phyloP scores from a whole-genome alignment of 2,329 filamentous ascomycete species.

The Venturia aucupariae region DNA sequence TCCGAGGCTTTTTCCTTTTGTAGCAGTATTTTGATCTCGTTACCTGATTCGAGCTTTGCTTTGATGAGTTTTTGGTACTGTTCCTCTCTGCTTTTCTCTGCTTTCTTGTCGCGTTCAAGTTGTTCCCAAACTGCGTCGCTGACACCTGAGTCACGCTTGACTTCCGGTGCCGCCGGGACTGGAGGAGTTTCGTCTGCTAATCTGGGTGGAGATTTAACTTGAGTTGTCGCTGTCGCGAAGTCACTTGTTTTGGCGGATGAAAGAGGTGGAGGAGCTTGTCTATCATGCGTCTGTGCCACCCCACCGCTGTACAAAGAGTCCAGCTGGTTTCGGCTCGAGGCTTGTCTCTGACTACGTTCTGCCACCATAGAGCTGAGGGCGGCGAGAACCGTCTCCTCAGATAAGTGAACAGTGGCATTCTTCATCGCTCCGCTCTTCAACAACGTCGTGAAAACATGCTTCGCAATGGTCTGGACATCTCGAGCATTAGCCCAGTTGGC shows the following conservation, averaged over 20 bases:
- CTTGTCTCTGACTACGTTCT: conserved; percentile 23
- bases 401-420: conserved; percentile 12
- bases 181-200: conserved; percentile 10
- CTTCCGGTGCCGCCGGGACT: conserved; percentile 14
- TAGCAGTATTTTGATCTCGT: conserved; percentile 2
- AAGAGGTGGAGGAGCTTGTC: conserved; percentile 12
- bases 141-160: conserved; percentile 46
- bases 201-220: background rate
- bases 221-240: background rate
- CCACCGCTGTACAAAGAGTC: conserved; percentile 14
- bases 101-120: conserved; percentile 41
- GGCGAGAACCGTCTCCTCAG: conserved; percentile 22
- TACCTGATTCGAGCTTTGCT: background rate
- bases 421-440: conserved; percentile 22
- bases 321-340: background rate
- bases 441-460: conserved; percentile 37
- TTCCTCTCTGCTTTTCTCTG: conserved; percentile 17
- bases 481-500: conserved; percentile 54
- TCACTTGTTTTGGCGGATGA: background rate
- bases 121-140: conserved; percentile 53
- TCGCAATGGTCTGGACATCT: conserved; percentile 49
- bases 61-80: background rate
- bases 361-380: conserved; percentile 26
- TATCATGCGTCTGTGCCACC: background rate
- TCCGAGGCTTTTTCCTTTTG: conserved; percentile 23